Percentiles rank a stretch among this genome's conserved stretches.
These are phyloP conservation scores for Lyophyllum shimeji DNA, from an alignment of 768 basidiomycete genomes.

Conservation along the genomic window DNA sequence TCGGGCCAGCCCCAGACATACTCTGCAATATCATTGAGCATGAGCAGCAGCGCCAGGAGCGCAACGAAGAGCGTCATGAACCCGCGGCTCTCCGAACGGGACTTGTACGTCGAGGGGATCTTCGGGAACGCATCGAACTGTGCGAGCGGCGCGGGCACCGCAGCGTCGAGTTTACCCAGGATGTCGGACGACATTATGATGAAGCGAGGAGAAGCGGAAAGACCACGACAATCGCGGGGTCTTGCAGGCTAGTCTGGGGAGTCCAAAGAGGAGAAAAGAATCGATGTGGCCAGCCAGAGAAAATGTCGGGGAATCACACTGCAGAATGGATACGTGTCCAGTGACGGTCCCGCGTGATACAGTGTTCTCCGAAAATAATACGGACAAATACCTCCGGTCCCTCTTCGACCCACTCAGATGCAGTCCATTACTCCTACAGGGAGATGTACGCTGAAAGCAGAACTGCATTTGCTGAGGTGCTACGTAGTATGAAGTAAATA, in stretches of 20 bases:
- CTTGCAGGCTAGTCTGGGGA: not conserved
- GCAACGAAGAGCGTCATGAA: slow-evolving; percentile 76
- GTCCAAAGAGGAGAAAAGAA: not conserved
- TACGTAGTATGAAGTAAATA: too few species aligned
- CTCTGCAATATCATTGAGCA: slow-evolving; percentile 88
- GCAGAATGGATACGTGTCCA: slow-evolving; percentile 11
- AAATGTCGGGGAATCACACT: slow-evolving; percentile 1
- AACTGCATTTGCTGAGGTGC: too few species aligned
- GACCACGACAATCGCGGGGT: not conserved
- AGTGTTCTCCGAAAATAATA: slow-evolving; percentile 7
- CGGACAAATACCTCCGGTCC: not conserved
- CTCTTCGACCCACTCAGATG: not conserved
- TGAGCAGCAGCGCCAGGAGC: slow-evolving; percentile 65
- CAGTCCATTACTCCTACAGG: not conserved
- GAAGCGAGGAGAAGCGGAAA: not conserved
- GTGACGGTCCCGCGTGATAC: slow-evolving; percentile 5
- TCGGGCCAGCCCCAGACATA: slow-evolving; percentile 94
- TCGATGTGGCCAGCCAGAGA: slow-evolving; percentile 5
- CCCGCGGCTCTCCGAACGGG: slow-evolving; percentile 76
- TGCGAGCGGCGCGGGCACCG: slow-evolving; percentile 62
- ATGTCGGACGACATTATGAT: slow-evolving; percentile 28
- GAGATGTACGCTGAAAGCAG: too few species aligned
- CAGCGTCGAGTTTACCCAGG: slow-evolving; percentile 63
- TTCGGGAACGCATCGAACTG: slow-evolving; percentile 89
- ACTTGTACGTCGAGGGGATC: slow-evolving; percentile 77